Conservation (phyloP, 2,329 filamentous ascomycete species). For the Colletotrichum gigasporum region DNA sequence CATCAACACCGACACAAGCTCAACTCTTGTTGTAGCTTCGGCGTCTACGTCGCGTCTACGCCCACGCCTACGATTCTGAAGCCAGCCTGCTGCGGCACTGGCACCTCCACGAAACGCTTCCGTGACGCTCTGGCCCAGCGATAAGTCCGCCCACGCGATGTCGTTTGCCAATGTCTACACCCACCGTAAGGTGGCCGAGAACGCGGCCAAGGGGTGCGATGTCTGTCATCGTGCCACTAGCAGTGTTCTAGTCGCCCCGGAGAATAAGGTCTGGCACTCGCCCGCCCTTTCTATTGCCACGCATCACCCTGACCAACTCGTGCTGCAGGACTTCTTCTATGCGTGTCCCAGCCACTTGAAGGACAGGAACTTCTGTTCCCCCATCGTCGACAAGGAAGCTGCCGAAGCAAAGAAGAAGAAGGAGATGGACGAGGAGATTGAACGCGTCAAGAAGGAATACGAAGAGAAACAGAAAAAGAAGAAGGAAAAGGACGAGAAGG, state of each 20-base stretch:
- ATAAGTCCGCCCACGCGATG: constrained; percentile 47
- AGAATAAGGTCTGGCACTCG: constrained; percentile 75
- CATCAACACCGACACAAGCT: neutral
- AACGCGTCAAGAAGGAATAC: constrained; percentile 78
- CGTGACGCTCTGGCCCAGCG: too few species aligned
- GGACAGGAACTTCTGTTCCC: constrained; percentile 82
- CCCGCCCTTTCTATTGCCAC: neutral
- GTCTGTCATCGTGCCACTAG: constrained; percentile 91
- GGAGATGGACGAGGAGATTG: constrained; percentile 70
- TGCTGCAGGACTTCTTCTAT: constrained; percentile 83
- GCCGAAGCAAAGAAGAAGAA: constrained; percentile 72
- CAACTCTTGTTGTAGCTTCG: neutral
- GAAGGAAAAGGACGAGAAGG: constrained; percentile 72
- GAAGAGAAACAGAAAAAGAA: constrained; percentile 77
- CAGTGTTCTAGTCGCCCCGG: constrained; percentile 87
- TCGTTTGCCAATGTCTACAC: constrained; percentile 82
- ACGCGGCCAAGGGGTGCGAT: constrained; percentile 84
- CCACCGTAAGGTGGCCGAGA: constrained; percentile 86
- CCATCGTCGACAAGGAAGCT: constrained; percentile 75
- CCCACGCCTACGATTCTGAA: neutral
- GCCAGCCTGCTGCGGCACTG: too few species aligned
- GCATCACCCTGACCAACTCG: neutral
- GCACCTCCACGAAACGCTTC: neutral
- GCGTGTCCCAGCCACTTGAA: constrained; percentile 85
- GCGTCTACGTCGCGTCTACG: neutral